A percentile compares a stretch with the other conserved stretches of the same genome.
Evolutionary conservation across 148 eudicot species (phyloP).

Genomic region (Pharnaceum exiguum): DNA sequence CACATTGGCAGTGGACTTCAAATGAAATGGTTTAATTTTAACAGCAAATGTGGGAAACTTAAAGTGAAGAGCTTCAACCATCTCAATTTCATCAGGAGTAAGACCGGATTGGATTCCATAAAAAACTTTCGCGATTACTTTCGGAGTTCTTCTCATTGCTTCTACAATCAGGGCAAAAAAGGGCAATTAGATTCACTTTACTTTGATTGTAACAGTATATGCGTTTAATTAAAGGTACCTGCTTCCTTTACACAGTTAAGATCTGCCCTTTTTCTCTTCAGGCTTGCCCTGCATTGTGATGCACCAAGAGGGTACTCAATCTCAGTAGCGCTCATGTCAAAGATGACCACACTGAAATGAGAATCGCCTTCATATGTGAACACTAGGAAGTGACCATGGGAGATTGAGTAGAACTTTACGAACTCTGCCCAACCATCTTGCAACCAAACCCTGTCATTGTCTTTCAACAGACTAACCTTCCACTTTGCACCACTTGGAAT

Average conservation of each 20-base stretch:
- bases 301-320: constrained; percentile 21
- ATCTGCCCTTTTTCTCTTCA: not conserved
- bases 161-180: not conserved
- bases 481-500: constrained; percentile 18
- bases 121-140: not conserved
- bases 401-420: constrained; percentile 21
- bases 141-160: not conserved
- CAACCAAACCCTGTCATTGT: constrained; percentile 21
- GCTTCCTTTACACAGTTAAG: not conserved
- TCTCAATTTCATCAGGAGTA: not conserved
- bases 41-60: constrained; percentile 4
- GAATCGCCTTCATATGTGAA: constrained; percentile 25
- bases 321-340: constrained; percentile 19
- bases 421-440: constrained; percentile 31
- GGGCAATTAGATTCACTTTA: not conserved
- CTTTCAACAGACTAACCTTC: constrained; percentile 13
- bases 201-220: too few relatives aligned
- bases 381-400: constrained; percentile 7
- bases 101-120: not conserved
- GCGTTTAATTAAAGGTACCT: too few relatives aligned
- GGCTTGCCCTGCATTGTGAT: not conserved
- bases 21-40: not conserved
- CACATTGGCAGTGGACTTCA: not conserved
- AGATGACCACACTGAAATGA: constrained; percentile 18
- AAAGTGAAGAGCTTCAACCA: not conserved